phyloP scores from a whole-genome alignment of 164 flowering plant genomes.

The Echeveria elegans region DNA sequence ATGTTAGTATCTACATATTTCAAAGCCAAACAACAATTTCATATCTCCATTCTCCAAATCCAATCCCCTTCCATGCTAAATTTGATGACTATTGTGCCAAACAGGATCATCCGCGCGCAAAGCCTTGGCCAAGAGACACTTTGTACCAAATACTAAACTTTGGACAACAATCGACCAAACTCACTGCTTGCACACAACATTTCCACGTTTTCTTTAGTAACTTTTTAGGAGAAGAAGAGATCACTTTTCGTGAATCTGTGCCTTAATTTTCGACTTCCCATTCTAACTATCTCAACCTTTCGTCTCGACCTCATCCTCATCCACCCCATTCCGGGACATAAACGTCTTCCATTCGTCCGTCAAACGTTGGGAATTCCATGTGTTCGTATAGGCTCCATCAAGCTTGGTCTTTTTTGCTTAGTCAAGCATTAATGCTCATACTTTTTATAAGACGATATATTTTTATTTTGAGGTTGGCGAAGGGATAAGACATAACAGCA shows the following conservation, averaged over 20 bases:
- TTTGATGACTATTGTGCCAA: background rate
- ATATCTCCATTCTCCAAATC: background rate
- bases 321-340: background rate
- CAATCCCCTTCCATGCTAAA: background rate
- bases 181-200: background rate
- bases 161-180: background rate
- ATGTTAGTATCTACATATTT: too few relatives aligned
- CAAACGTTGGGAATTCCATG: background rate
- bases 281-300: background rate
- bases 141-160: background rate
- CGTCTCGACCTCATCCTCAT: background rate
- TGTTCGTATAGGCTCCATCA: too few relatives aligned
- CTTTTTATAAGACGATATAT: too few relatives aligned
- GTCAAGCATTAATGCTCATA: too few relatives aligned
- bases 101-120: background rate
- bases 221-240: background rate
- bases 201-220: background rate
- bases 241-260: background rate
- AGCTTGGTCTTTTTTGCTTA: too few relatives aligned
- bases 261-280: background rate
- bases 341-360: background rate
- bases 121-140: background rate
- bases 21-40: background rate
- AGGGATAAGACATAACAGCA: too few relatives aligned
- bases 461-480: too few relatives aligned